Evolutionary conservation across 805 yeast genomes (phyloP).

Genomic region (Wickerhamiella alocasiicola): DNA sequence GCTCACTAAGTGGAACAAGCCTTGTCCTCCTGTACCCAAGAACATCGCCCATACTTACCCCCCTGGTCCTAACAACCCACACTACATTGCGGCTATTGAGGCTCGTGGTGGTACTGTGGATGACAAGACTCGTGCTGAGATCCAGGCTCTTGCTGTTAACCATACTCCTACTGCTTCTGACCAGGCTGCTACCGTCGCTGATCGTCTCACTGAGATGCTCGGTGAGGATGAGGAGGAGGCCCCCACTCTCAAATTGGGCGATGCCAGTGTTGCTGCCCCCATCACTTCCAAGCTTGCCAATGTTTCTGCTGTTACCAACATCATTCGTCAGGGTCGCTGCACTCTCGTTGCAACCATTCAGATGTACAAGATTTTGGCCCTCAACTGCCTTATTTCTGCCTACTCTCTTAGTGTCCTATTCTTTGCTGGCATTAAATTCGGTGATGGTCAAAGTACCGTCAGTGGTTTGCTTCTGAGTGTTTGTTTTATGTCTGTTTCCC

Average conservation of each 20-base stretch:
- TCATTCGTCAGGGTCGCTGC: constrained; percentile 96
- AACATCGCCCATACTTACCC: constrained; percentile 91
- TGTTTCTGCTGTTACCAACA: constrained; percentile 84
- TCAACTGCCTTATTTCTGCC: constrained; percentile 93
- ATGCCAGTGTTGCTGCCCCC: constrained; percentile 98
- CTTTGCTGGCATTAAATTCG: constrained; percentile 94
- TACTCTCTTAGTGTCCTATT: constrained; percentile 88
- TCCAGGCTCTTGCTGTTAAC: constrained; percentile 29
- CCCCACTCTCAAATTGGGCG: constrained; percentile 88
- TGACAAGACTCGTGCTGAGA: constrained; percentile 35
- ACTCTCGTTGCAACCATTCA: constrained; percentile 95
- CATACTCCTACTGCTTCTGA: constrained; percentile 29
- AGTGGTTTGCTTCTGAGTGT: constrained; percentile 87
- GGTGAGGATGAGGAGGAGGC: constrained; percentile 65
- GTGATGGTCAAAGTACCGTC: constrained; percentile 95
- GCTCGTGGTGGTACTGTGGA: constrained; percentile 68
- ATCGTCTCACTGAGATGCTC: constrained; percentile 44
- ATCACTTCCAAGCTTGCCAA: constrained; percentile 88
- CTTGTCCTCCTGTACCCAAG: constrained; percentile 68
- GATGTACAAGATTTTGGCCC: constrained; percentile 95
- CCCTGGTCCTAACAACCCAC: constrained; percentile 86
- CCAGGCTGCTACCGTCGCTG: constrained; percentile 38
- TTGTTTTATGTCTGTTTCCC: constrained; percentile 88
- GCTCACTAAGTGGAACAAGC: constrained; percentile 62
- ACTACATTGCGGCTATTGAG: constrained; percentile 75